A percentile compares a stretch with the other conserved stretches of the same genome.
Conservation (phyloP, 23 red algal genomes). For the Gracilaria domingensis region DNA sequence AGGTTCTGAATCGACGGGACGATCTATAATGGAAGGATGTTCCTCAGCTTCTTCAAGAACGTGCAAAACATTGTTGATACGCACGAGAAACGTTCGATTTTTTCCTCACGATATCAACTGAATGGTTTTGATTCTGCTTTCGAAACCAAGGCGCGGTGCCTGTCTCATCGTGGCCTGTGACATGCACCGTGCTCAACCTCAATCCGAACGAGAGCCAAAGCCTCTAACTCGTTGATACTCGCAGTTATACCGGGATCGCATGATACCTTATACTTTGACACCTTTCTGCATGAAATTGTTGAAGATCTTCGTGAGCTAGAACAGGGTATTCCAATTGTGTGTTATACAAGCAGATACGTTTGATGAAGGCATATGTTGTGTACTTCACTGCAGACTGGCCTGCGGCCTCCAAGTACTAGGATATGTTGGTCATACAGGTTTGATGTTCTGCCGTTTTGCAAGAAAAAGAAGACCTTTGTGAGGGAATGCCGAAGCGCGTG, state of each 20-base stretch:
- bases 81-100: no score
- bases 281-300: no score
- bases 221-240: neutral
- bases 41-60: neutral
- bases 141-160: neutral
- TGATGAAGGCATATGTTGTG: slow-evolving; percentile 10
- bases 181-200: neutral
- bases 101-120: slow-evolving; percentile 10
- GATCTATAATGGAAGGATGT: slow-evolving; percentile 4
- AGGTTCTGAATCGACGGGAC: neutral
- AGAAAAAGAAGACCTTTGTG: neutral
- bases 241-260: slow-evolving; percentile 14
- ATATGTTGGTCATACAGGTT: slow-evolving; percentile 15
- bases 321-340: no score
- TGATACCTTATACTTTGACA: neutral
- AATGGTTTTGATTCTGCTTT: neutral
- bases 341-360: no score
- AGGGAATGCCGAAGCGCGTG: neutral
- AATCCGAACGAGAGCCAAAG: neutral
- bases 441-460: slow-evolving; percentile 1
- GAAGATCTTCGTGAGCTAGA: no score
- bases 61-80: neutral
- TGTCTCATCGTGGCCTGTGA: neutral
- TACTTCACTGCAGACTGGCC: slow-evolving; percentile 7
- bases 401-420: slow-evolving; percentile 19